These are phyloP conservation scores for Rhodomyrtus tomentosa DNA, from an alignment of 345 rosid genomes.

Conservation along the genomic window DNA sequence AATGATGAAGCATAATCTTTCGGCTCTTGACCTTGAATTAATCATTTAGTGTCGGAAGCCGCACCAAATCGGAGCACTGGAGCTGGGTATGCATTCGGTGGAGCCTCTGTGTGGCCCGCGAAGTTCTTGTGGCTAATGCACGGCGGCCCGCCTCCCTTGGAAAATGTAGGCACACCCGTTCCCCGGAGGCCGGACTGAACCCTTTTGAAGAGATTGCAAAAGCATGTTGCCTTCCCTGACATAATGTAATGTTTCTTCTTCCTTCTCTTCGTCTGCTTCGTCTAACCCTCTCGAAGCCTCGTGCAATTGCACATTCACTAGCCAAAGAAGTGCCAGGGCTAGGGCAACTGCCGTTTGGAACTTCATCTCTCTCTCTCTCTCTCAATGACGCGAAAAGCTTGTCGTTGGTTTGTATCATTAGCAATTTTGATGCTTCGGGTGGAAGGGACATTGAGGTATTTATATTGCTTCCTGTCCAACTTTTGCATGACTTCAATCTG, in stretches of 20 bases:
- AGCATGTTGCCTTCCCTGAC: neutral
- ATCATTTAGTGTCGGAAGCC: neutral
- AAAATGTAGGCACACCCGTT: neutral
- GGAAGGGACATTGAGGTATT: neutral
- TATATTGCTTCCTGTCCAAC: neutral
- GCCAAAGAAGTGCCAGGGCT: neutral
- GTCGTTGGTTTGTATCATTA: neutral
- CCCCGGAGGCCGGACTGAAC: neutral
- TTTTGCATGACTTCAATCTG: neutral
- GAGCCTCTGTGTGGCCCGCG: neutral
- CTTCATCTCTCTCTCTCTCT: neutral
- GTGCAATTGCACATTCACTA: neutral
- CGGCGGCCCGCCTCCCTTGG: neutral
- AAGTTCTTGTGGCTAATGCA: neutral
- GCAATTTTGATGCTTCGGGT: neutral
- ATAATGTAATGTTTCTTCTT: neutral
- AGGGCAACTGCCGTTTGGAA: neutral
- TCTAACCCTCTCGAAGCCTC: neutral
- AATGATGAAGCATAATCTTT: neutral
- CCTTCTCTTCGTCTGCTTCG: no score
- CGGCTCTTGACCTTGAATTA: neutral
- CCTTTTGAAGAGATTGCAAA: neutral
- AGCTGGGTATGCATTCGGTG: neutral
- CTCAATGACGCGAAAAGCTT: no score
- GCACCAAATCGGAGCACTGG: neutral